phyloP scores from a whole-genome alignment of 208 protist genomes.

The Naegleria gruberi region DNA sequence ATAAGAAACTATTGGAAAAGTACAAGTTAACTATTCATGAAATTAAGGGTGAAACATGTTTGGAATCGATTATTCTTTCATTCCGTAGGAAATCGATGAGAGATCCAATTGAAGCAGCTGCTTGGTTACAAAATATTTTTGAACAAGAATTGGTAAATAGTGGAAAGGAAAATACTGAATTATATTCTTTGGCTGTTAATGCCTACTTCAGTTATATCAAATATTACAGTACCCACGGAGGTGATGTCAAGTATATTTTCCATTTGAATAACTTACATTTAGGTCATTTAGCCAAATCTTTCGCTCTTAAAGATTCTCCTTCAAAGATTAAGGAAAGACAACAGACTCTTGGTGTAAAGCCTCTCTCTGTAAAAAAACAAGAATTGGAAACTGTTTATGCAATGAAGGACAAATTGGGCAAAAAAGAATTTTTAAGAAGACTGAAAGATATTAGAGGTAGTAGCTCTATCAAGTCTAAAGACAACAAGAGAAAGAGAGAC shows the following conservation, averaged over 20 bases:
- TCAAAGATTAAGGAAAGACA: conserved; percentile 47
- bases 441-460: background rate
- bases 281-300: conserved; percentile 72
- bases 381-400: background rate
- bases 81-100: background rate
- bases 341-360: background rate
- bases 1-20: conserved; percentile 68
- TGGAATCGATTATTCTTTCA: background rate
- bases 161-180: background rate
- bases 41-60: conserved; percentile 13
- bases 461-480: background rate
- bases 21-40: conserved; percentile 65
- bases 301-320: conserved; percentile 71
- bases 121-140: background rate
- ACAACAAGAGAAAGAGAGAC: background rate
- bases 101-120: background rate
- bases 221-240: conserved; percentile 81
- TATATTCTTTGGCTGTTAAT: conserved; percentile 2
- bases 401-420: background rate
- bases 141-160: background rate
- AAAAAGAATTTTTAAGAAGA: background rate
- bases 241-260: conserved; percentile 74
- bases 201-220: conserved; percentile 79
- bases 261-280: conserved; percentile 76
- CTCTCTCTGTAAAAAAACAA: background rate